Base-by-base conservation (phyloP, 108 stramenopile genomes). In the Seminavis robusta region DNA sequence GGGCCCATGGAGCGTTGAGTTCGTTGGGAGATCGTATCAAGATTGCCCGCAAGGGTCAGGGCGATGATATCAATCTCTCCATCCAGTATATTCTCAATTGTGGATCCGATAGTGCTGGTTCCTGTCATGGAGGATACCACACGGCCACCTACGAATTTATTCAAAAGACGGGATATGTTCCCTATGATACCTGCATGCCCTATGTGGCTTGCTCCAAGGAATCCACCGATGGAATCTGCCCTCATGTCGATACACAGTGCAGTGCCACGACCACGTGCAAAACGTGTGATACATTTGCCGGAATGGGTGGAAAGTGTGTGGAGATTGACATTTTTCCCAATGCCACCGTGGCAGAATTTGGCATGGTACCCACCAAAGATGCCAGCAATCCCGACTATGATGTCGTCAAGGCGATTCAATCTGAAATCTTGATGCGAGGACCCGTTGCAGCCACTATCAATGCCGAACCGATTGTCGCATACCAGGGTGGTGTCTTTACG, bases 301-400 rank as follows among this genome's bases (percentile, higher is more conserved):
- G 83, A 32, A 58, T 73, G 60, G 95, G 92, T 33, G 90, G 86
- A 39, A 60, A 57, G 2, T 96, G 95, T 60, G 63, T 76, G 13
- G 84, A 82, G 31, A 80, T 96, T 52, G 84, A 88, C 27, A 70
- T 67, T 61, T 96, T 85, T 69, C 93, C 93, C 10, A 93, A 96
- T 71, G 89, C 87, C 1, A 94, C 92, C 7, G 87, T 96, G 7
- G 86, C 80, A 16, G 95, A 96, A 55, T 96, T 90, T 58, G 95
- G 97, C 5, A 59, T 94, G 58, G 64, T 80, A 47, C n/a, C n/a
- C n/a, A n/a, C n/a, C n/a, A n/a, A n/a, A n/a, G n/a, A n/a, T n/a
- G n/a, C n/a, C n/a, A n/a, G n/a, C n/a, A 65, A 78, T 48, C 67
- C 42, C n/a, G 84, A 76, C 50, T 56, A 59, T 17, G 61, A 76